Evolutionary conservation across 164 flowering plant genomes (phyloP), one percentile per base, ranked within the genome.

Genomic region (Tetracentron sinense): DNA sequence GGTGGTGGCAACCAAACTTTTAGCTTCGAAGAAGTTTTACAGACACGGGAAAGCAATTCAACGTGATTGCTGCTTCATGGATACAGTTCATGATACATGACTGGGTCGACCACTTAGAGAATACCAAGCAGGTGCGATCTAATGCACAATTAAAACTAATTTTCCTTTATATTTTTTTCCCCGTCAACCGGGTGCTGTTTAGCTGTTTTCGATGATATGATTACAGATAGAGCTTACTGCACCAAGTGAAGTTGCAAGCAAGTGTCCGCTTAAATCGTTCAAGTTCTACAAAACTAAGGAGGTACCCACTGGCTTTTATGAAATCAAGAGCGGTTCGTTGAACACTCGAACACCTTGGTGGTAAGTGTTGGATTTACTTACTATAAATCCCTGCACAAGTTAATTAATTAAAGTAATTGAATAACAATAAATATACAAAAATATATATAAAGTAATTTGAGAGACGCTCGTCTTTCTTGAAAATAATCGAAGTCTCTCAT

Each of bases 61-160:
- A 80, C 71, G 52, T 80, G 73, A 78, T 80, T 2, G 84, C 84
- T 0, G 70, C 75, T 14, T 69, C 81, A 1, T 80, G 84, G 84
- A 74, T 80, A 21, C 84, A 80, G 55, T 78, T 80, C 68, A 80
- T 80, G 84, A 58, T 80, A 7, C 81, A 80, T 60, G 84, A 80
- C 44, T 80, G 84, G 84, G 61, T 75, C 27, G 84, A 78, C 50
- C 84, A 80, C 44, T 54, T 80, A 44, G 84, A 80, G 52, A 76
- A 72, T 10, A 75, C 79, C 23, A 51, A 73, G 12, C 81, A 80
- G 79, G 79, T 72, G 0, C 8, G n/a, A 7, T 4, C 38, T 10
- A 38, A 4, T 38, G 14, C 5, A 1, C 14, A 38, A 38, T 38
- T 38, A 38, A 38, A 38, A 12, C 14, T 10, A 12, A 10, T 33